A percentile compares a stretch with the other conserved stretches of the same genome.
These are phyloP conservation scores for Oldenlandia corymbosa DNA, from an alignment of 257 asterid genomes.

Conservation along the genomic window DNA sequence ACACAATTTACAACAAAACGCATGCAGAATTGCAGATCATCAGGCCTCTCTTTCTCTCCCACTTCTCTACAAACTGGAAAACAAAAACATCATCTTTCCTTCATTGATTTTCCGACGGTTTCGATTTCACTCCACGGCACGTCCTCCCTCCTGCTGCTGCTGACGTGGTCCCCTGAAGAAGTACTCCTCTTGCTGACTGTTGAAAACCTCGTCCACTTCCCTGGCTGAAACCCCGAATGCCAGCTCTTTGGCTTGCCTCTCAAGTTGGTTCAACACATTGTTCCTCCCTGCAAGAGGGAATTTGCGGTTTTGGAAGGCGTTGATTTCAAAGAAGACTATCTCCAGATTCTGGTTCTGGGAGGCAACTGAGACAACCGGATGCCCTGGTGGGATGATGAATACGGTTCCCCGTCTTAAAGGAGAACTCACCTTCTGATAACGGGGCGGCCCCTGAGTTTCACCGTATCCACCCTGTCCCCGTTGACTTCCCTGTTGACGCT, in stretches of 20 bases:
- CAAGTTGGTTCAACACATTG: constrained; percentile 45
- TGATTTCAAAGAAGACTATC: constrained; percentile 46
- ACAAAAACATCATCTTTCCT: not conserved
- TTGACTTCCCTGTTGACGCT: no score
- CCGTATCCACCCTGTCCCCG: no score
- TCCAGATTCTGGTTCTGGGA: constrained; percentile 46
- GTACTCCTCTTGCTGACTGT: constrained; percentile 39
- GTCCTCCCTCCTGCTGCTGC: constrained; percentile 23
- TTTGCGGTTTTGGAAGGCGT: constrained; percentile 34
- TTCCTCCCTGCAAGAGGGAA: constrained; percentile 43
- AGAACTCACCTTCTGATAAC: constrained; percentile 39
- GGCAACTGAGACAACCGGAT: constrained; percentile 56
- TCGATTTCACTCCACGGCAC: constrained; percentile 24
- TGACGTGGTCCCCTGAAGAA: constrained; percentile 57
- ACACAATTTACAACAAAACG: not conserved
- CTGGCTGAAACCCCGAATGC: constrained; percentile 54
- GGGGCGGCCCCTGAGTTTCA: constrained; percentile 10
- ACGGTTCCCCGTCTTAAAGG: constrained; percentile 42
- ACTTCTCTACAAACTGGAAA: not conserved
- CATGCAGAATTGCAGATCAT: not conserved
- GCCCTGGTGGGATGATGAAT: constrained; percentile 61
- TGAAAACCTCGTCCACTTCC: constrained; percentile 57
- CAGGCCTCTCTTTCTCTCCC: not conserved
- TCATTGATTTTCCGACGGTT: no score
- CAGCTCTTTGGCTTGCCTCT: constrained; percentile 52